Evolutionary conservation across 306 rosid species (phyloP), one percentile per base, ranked within the genome.

Genomic region (Cyamopsis tetragonoloba): DNA sequence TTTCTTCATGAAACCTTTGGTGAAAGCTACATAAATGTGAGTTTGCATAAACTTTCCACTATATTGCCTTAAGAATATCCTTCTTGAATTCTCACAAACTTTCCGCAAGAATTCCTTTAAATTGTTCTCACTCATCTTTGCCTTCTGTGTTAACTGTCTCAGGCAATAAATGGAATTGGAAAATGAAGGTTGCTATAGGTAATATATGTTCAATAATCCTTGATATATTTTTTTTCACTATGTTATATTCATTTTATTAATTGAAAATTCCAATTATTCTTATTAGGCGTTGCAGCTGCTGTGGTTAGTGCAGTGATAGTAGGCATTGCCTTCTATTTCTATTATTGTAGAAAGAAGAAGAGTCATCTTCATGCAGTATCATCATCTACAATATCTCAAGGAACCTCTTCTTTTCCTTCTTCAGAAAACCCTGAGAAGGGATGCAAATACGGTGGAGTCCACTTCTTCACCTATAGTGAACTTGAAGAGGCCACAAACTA

Each of bases 401-500:
- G 67, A 76, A 46, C 69, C 11, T 73, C 81, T 46, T 73, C 73
- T 4, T 24, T 44, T 57, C n/a, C 71, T 32, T 66, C 74, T 15
- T 46, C 46, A 32, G 66, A 71, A 7, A 83, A 82, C 35, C 18
- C 55, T 31, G 95, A 81, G 66, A 80, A 42, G 32, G 97, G 82
- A 51, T 39, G 73, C 38, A 79, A 50, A 20, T 78, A 74, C 81
- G 41, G n/a, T 19, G 84, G 93, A 28, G 67, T 81, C n/a, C 89
- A 80, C n/a, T 56, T 83, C 62, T 91, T 91, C 73, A 39, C 81
- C 50, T 87, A 88, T 32, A 47, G 69, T 37, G 97, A 91, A 66
- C 96, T 91, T 56, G 80, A 76, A 66, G 82, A 84, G 67, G 97
- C 95, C 65, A 91, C 95, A 4, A 69, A 82, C 73, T 2, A 78